Conservation (phyloP, 495 filamentous ascomycete genomes). For the Pseudomonodictys pantanalensis region DNA sequence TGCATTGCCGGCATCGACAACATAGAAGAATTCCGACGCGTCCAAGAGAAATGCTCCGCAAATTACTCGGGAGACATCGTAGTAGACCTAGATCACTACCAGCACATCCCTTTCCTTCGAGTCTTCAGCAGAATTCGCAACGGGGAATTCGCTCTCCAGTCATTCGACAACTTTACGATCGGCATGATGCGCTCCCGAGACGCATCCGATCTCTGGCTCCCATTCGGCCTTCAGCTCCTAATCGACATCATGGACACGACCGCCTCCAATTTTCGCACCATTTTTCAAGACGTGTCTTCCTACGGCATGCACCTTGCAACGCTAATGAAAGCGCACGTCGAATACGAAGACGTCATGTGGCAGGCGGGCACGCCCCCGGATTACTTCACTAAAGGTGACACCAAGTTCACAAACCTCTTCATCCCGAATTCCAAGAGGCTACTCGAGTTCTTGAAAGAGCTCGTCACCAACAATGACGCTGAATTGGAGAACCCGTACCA, state of each 20-base stretch:
- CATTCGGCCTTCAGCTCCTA: constrained; percentile 5
- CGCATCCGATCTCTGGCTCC: background rate
- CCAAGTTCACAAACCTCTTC: constrained; percentile 14
- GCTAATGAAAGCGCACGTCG: background rate
- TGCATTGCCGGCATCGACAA: background rate
- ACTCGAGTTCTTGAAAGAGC: background rate
- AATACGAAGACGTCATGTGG: constrained; percentile 13
- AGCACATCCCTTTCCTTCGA: background rate
- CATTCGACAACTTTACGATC: constrained; percentile 2
- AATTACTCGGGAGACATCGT: no score
- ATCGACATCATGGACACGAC: background rate
- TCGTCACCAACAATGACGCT: background rate
- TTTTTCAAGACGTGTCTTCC: background rate
- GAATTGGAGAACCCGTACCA: background rate
- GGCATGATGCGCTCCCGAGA: background rate
- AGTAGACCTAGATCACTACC: background rate
- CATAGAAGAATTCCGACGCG: no score
- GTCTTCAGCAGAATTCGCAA: background rate
- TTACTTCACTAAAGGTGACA: constrained; percentile 5
- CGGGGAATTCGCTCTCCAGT: background rate
- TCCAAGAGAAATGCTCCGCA: no score
- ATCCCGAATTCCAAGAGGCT: background rate
- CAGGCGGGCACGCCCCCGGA: constrained; percentile 2
- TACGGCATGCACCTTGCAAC: background rate
- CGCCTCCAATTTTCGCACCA: background rate